phyloP scores from a whole-genome alignment of 805 yeast species.

The Candida railenensis region DNA sequence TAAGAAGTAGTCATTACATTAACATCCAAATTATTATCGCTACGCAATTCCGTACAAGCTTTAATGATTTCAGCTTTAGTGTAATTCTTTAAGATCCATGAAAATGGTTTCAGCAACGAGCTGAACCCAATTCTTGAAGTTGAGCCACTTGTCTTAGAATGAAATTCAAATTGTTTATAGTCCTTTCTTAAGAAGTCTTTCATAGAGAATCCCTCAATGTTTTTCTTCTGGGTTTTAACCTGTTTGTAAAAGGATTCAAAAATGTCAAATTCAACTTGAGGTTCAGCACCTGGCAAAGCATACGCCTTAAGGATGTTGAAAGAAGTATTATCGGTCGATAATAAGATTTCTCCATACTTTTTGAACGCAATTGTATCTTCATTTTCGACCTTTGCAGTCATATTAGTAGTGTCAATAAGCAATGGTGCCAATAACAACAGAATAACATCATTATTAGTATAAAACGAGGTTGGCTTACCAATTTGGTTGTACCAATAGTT shows the following conservation, averaged over 20 bases:
- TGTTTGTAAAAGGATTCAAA: conserved; percentile 17
- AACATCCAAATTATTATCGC: conserved; percentile 23
- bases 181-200: conserved; percentile 75
- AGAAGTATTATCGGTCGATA: background rate
- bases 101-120: conserved; percentile 64
- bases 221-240: conserved; percentile 52
- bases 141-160: conserved; percentile 20
- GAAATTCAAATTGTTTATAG: conserved; percentile 66
- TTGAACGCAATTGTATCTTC: conserved; percentile 51
- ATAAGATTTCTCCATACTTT: conserved; percentile 29
- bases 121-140: conserved; percentile 64
- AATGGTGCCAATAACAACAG: conserved; percentile 64
- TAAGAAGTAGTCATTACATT: conserved; percentile 39
- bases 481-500: conserved; percentile 50
- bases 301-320: background rate
- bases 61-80: conserved; percentile 19
- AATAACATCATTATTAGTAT: conserved; percentile 32
- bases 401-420: conserved; percentile 71
- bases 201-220: conserved; percentile 59
- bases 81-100: conserved; percentile 45
- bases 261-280: background rate
- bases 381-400: conserved; percentile 60
- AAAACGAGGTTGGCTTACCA: conserved; percentile 13
- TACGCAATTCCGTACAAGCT: conserved; percentile 19
- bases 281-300: background rate